Conservation (phyloP, 495 filamentous ascomycete genomes). For the Lentithecium fluviatile region DNA sequence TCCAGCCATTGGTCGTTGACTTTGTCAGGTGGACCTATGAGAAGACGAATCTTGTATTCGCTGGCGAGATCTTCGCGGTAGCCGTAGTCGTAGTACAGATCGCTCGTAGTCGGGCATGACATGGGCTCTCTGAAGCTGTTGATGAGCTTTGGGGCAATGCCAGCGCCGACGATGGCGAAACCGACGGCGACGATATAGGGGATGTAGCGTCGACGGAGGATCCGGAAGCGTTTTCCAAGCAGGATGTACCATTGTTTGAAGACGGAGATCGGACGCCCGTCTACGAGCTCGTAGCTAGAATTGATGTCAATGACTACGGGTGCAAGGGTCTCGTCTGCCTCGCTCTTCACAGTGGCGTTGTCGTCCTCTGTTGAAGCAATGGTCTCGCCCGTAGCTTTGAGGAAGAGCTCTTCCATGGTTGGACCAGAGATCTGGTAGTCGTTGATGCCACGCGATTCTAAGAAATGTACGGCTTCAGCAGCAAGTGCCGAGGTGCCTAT, state of each 20-base stretch:
- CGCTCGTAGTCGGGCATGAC: neutral
- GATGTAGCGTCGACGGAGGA: constrained; percentile 15
- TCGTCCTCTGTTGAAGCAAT: neutral
- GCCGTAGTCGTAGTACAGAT: neutral
- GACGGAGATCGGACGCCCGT: constrained; percentile 6
- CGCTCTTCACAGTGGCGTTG: neutral
- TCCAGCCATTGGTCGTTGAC: neutral
- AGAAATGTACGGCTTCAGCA: constrained; percentile 59
- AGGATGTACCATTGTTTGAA: constrained; percentile 21
- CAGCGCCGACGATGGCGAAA: constrained; percentile 22
- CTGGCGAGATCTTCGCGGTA: constrained; percentile 6
- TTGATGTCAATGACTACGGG: neutral
- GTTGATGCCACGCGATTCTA: constrained; percentile 61
- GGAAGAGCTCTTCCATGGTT: constrained; percentile 84
- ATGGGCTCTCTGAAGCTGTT: constrained; percentile 21
- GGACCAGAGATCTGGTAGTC: constrained; percentile 79
- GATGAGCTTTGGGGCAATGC: constrained; percentile 12
- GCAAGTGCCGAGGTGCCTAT: constrained; percentile 63
- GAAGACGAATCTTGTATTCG: neutral
- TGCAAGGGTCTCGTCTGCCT: neutral
- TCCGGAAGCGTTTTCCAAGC: constrained; percentile 9
- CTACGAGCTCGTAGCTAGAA: neutral
- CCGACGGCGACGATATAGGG: constrained; percentile 16
- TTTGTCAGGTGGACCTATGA: constrained; percentile 8
- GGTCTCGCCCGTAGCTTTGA: constrained; percentile 71